Conservation (phyloP, 2,329 filamentous ascomycete genomes). For the Pseudogymnoascus sp. region DNA sequence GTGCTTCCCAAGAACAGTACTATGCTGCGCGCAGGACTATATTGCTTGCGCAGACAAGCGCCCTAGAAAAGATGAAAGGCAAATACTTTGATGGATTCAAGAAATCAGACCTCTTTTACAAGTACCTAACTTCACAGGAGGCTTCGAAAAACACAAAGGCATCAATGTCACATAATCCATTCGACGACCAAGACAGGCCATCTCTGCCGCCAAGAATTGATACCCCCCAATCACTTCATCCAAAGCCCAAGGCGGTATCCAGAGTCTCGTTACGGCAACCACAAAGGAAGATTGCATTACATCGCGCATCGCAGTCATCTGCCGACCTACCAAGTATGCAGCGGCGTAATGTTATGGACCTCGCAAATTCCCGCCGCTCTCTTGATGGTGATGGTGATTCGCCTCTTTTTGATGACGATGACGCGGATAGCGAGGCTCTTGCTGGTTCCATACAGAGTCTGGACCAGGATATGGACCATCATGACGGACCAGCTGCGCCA, state of each 20-base stretch:
- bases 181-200: constrained; percentile 14
- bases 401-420: constrained; percentile 67
- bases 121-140: constrained; percentile 87
- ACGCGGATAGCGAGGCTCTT: constrained; percentile 64
- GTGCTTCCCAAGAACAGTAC: constrained; percentile 75
- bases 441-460: constrained; percentile 69
- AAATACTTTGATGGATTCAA: constrained; percentile 80
- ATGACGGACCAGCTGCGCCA: constrained; percentile 46
- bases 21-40: constrained; percentile 74
- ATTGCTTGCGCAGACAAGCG: constrained; percentile 70
- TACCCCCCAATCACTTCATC: constrained; percentile 30
- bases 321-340: constrained; percentile 44
- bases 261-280: constrained; percentile 42
- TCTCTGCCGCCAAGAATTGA: constrained; percentile 18
- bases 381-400: constrained; percentile 57
- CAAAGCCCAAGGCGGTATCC: constrained; percentile 36
- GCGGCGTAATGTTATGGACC: constrained; percentile 13
- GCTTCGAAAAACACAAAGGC: constrained; percentile 35
- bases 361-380: constrained; percentile 51
- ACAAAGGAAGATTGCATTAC: constrained; percentile 43
- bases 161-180: constrained; percentile 7
- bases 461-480: constrained; percentile 60
- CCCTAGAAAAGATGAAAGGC: constrained; percentile 77
- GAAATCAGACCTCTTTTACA: constrained; percentile 90
- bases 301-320: constrained; percentile 53